Evolutionary conservation across 371 early-diverging fungal species (phyloP), one percentile per base, ranked within the genome.

Genomic region (Mycotypha africana): DNA sequence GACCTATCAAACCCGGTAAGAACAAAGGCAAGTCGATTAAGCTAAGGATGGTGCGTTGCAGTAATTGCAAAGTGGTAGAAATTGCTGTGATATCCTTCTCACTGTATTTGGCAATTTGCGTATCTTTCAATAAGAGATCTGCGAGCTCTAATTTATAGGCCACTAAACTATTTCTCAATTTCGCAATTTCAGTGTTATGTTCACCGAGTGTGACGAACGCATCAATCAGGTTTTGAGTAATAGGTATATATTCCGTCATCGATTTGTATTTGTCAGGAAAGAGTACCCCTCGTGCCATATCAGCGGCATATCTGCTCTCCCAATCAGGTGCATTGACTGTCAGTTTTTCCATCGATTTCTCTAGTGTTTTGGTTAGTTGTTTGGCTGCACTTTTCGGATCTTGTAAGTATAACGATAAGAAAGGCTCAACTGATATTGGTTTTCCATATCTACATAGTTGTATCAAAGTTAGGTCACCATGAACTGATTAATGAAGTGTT

Each of bases 251-350:
- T 28, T 78, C 74, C n/a, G 54, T 58, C 49, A 71, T 64, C 10
- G 53, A 43, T 2, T 59, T 58, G 23, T 62, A 11, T 15, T 33
- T 56, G 28, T 73, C 68, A 17, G 74, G 67, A 55, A 80, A 76
- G 24, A 76, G 45, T 19, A 80, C 38, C 49, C 56, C 53, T 31
- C 78, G 56, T 7, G 75, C 67, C 66, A 76, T 67, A 36, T 74
- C 65, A 34, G 74, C 73, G 15, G 70, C 67, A 53, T 76, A 58
- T 35, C 60, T 66, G 38, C 59, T 67, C 16, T 76, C 65, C 74
- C 74, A 73, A 39, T 71, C 62, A 38, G 71, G 71, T 20, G 77
- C 74, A 53, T 76, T 76, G 15, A 76, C 66, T 11, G 74, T 65
- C 19, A 76, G 31, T 28, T 51, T 50, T 34, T 63, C 62, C 11